phyloP scores from a whole-genome alignment of 768 basidiomycete genomes.

The Russula sp. region DNA sequence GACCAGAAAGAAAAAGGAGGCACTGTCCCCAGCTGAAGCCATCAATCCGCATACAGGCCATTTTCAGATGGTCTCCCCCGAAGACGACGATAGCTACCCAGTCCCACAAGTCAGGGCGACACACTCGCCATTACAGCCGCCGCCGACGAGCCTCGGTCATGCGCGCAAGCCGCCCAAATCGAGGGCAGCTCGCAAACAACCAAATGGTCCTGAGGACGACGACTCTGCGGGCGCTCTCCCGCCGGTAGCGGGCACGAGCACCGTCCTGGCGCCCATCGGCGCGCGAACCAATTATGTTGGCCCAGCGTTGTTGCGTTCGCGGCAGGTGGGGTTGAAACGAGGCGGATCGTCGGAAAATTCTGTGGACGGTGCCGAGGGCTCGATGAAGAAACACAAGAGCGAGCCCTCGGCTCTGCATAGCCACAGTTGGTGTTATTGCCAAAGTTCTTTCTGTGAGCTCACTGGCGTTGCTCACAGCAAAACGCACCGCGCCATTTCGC shows the following conservation, averaged over 20 bases:
- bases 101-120: neutral
- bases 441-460: neutral
- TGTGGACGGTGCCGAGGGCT: neutral
- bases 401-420: neutral
- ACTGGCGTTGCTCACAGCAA: neutral
- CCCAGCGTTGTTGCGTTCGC: slow-evolving; percentile 17
- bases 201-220: neutral
- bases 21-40: slow-evolving; percentile 40
- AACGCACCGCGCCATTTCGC: slow-evolving; percentile 23
- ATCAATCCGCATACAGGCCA: slow-evolving; percentile 23
- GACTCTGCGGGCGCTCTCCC: neutral
- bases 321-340: slow-evolving; percentile 11
- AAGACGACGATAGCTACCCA: slow-evolving; percentile 27
- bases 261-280: slow-evolving; percentile 17
- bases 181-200: neutral
- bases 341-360: neutral
- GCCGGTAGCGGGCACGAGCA: slow-evolving; percentile 14
- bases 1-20: slow-evolving; percentile 39
- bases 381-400: slow-evolving; percentile 11
- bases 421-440: neutral
- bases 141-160: neutral
- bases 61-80: slow-evolving; percentile 18
- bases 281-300: slow-evolving; percentile 16
- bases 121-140: neutral
- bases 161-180: neutral